Evolutionary conservation across 805 yeast genomes (phyloP).

Genomic region (Lipomyces yamadae): DNA sequence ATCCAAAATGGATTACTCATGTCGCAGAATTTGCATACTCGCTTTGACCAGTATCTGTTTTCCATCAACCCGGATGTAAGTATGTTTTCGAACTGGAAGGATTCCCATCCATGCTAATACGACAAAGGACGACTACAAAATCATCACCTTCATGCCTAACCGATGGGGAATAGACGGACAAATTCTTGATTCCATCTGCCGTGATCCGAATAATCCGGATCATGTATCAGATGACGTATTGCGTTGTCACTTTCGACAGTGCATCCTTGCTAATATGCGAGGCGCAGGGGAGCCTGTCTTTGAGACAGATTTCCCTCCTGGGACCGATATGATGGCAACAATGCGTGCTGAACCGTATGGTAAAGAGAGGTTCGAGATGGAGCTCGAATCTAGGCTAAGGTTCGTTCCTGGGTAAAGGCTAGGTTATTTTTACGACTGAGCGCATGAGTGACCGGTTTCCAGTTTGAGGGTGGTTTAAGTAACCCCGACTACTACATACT

Average conservation of each 20-base stretch:
- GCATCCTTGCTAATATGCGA: slow-evolving; percentile 15
- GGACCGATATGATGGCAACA: slow-evolving; percentile 8
- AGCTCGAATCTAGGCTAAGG: slow-evolving; percentile 1
- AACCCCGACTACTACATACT: too few species aligned
- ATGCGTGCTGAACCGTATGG: slow-evolving; percentile 5
- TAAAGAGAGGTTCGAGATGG: slow-evolving; percentile 8
- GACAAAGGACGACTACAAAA: slow-evolving; percentile 3
- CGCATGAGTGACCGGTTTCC: neutral
- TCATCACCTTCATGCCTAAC: slow-evolving; percentile 8
- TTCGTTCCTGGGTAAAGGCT: neutral
- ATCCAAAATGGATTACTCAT: slow-evolving; percentile 7
- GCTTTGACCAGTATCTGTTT: slow-evolving; percentile 5
- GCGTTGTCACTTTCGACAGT: slow-evolving; percentile 15
- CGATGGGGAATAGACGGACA: slow-evolving; percentile 11
- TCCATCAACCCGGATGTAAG: slow-evolving; percentile 12
- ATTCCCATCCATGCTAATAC: slow-evolving; percentile 2
- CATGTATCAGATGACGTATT: slow-evolving; percentile 10
- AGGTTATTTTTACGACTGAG: slow-evolving; percentile 2
- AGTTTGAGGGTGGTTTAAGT: neutral
- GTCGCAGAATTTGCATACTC: slow-evolving; percentile 4
- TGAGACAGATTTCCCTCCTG: slow-evolving; percentile 6
- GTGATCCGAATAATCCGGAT: slow-evolving; percentile 9
- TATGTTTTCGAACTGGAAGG: neutral
- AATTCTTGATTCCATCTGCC: slow-evolving; percentile 11
- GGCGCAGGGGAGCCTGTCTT: slow-evolving; percentile 7